Evolutionary conservation across 129 eudicot genomes (phyloP).

Genomic region (Pseudognaphalium luteoalbum): DNA sequence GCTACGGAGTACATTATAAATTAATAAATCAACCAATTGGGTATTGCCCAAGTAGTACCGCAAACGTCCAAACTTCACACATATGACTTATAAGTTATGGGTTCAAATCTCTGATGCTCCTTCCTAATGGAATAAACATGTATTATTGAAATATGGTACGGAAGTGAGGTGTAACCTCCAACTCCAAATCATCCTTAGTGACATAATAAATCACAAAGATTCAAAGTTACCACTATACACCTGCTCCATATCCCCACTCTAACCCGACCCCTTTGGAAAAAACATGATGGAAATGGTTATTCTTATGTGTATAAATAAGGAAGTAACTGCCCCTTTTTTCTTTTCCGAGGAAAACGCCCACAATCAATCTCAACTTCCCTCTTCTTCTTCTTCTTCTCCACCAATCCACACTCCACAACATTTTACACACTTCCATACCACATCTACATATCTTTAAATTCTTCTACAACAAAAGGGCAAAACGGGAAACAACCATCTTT

Average conservation of each 20-base stretch:
- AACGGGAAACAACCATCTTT: slow-evolving; percentile 17
- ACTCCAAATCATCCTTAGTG: too few species aligned
- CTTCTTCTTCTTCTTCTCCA: slow-evolving; percentile 21
- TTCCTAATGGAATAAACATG: too few species aligned
- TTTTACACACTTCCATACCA: slow-evolving; percentile 14
- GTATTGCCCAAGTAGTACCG: too few species aligned
- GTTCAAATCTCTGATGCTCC: too few species aligned
- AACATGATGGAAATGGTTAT: slow-evolving; percentile 3
- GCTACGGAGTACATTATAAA: too few species aligned
- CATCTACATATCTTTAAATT: too few species aligned
- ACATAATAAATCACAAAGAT: too few species aligned
- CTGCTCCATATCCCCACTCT: slow-evolving; percentile 32
- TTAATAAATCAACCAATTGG: too few species aligned
- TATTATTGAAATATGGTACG: too few species aligned
- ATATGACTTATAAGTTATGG: too few species aligned
- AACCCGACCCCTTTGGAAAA: background rate
- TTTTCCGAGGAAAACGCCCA: slow-evolving; percentile 63
- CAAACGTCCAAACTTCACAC: too few species aligned
- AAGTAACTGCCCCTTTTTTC: slow-evolving; percentile 48
- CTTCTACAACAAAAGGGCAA: slow-evolving; percentile 13
- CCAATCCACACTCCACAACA: slow-evolving; percentile 5
- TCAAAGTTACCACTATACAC: slow-evolving; percentile 21
- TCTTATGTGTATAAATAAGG: slow-evolving; percentile 40
- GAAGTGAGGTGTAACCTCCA: too few species aligned
- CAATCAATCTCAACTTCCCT: slow-evolving; percentile 37